Conservation (phyloP, 306 rosid species). For the Vigna reflexopilosa region DNA sequence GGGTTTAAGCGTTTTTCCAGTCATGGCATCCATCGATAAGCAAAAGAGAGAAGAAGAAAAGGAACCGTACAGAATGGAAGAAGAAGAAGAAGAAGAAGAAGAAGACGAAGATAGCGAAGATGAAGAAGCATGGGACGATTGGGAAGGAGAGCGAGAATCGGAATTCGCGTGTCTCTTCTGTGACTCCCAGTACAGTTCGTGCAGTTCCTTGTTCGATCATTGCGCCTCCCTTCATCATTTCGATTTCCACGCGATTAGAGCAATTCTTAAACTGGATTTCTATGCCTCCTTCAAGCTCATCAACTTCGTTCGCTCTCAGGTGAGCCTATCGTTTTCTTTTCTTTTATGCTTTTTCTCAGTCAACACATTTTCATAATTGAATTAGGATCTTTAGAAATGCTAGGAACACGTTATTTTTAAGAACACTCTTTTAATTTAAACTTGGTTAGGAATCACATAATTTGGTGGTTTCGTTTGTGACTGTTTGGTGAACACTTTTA, state of each 20-base stretch:
- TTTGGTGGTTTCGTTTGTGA: neutral
- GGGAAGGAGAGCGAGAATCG: conserved; percentile 59
- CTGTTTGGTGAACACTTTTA: too few species aligned
- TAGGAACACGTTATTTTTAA: neutral
- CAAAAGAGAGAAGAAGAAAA: conserved; percentile 35
- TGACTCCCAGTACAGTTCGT: conserved; percentile 52
- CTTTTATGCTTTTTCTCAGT: neutral
- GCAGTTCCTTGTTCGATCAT: conserved; percentile 64
- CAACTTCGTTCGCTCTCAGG: conserved; percentile 77
- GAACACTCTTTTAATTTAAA: neutral
- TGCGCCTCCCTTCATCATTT: conserved; percentile 68
- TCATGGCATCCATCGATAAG: conserved; percentile 41
- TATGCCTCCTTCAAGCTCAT: conserved; percentile 82
- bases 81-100: conserved; percentile 41
- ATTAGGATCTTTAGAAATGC: neutral
- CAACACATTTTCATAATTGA: neutral
- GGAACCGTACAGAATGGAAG: conserved; percentile 33
- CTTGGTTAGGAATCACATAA: neutral
- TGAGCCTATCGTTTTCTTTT: conserved; percentile 30
- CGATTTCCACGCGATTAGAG: conserved; percentile 59
- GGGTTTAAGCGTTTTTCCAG: conserved; percentile 44
- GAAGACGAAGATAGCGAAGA: conserved; percentile 51
- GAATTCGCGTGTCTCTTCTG: conserved; percentile 78
- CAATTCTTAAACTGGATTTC: conserved; percentile 64
- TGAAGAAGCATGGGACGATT: conserved; percentile 60